These are phyloP conservation scores for Vigna unguiculata DNA, from an alignment of 306 rosid species.

Conservation along the genomic window DNA sequence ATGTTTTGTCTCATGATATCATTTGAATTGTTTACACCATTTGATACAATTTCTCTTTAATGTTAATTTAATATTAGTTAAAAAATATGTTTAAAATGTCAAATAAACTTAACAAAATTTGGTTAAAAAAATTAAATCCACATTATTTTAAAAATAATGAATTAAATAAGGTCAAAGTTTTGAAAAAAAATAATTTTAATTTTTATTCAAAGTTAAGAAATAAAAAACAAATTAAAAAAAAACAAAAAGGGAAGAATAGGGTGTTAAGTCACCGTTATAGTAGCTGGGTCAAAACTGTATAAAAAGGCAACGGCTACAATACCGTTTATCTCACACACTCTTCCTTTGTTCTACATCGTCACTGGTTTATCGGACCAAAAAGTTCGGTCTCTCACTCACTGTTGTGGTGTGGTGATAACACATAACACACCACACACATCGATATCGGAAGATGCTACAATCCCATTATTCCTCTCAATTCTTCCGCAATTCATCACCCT, in stretches of 20 bases:
- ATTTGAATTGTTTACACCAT: no score
- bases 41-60: no score
- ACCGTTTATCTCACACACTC: neutral
- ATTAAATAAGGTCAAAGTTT: no score
- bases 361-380: conserved; percentile 47
- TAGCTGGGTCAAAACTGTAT: conserved; percentile 31
- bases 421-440: conserved; percentile 28
- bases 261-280: neutral
- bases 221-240: no score
- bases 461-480: conserved; percentile 36
- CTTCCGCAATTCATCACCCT: conserved; percentile 43
- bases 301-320: conserved; percentile 59
- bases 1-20: no score
- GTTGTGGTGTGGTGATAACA: neutral
- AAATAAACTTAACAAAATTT: no score
- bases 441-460: conserved; percentile 42
- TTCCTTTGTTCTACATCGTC: neutral
- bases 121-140: no score
- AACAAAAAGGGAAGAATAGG: neutral
- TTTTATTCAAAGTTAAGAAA: no score
- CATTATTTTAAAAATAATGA: no score
- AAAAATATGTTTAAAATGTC: no score
- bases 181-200: no score
- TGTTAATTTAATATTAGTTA: no score
- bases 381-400: conserved; percentile 18